Percentiles rank a stretch among this genome's conserved stretches.
Evolutionary conservation across 1,284 basidiomycete genomes (phyloP).

Genomic region (Cryptococcus sp.): DNA sequence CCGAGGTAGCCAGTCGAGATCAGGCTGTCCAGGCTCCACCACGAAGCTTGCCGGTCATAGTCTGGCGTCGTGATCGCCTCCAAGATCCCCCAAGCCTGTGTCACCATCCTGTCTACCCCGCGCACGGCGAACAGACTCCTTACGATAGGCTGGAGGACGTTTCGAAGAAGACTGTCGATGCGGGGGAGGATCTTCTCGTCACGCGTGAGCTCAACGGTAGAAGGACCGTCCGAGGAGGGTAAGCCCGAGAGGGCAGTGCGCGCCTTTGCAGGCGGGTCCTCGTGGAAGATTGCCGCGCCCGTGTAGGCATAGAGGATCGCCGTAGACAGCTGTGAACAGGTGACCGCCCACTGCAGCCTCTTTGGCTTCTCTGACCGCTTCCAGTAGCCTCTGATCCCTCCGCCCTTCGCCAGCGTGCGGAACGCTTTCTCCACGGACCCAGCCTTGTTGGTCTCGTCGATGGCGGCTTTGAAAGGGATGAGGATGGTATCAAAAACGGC

Average conservation of each 20-base stretch:
- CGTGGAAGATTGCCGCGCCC: conserved; percentile 33
- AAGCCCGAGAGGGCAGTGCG: conserved; percentile 28
- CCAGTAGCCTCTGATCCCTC: conserved; percentile 29
- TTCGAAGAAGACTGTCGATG: conserved; percentile 36
- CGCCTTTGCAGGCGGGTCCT: conserved; percentile 37
- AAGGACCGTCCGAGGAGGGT: conserved; percentile 35
- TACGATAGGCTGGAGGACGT: conserved; percentile 36
- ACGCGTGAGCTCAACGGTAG: conserved; percentile 16
- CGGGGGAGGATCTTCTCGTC: conserved; percentile 28
- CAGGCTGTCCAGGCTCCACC: conserved; percentile 32
- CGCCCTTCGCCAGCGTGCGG: neutral
- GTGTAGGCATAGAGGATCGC: conserved; percentile 43
- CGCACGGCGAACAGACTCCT: conserved; percentile 26
- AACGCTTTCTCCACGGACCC: conserved; percentile 12
- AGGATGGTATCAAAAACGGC: too few species aligned
- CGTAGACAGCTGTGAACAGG: conserved; percentile 25
- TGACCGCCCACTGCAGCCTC: conserved; percentile 32
- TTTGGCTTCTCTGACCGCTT: conserved; percentile 34
- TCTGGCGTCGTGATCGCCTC: conserved; percentile 32
- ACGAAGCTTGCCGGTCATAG: neutral
- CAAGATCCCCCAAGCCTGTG: conserved; percentile 39
- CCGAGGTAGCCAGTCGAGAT: conserved; percentile 28
- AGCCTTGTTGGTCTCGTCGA: conserved; percentile 1
- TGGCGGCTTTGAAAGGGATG: too few species aligned
- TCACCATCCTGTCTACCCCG: conserved; percentile 40